Conservation (phyloP, 1,139 yeast species). For the Hemisphaericaspora lyxosophila region DNA sequence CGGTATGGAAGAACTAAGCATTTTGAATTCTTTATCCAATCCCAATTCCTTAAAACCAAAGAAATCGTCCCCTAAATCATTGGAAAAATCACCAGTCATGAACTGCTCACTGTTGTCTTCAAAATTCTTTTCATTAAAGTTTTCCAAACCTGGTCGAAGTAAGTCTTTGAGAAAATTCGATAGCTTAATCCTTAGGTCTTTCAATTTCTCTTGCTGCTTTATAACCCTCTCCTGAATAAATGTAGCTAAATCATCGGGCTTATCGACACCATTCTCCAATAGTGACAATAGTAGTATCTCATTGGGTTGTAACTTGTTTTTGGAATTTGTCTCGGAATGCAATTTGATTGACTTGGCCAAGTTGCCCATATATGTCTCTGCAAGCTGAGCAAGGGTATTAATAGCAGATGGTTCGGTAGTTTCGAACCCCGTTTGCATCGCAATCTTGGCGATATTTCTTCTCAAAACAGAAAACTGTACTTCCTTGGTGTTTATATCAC, state of each 20-base stretch:
- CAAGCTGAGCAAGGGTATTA: constrained; percentile 77
- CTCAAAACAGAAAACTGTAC: constrained; percentile 67
- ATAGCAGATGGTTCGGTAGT: constrained; percentile 76
- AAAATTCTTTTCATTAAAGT: constrained; percentile 73
- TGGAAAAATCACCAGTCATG: constrained; percentile 90
- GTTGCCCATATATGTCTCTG: constrained; percentile 76
- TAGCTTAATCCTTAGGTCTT: constrained; percentile 65
- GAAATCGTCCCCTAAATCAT: constrained; percentile 91
- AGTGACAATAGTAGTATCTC: constrained; percentile 63
- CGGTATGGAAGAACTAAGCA: constrained; percentile 84
- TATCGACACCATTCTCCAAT: constrained; percentile 80
- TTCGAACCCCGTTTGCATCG: constrained; percentile 95
- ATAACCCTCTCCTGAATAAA: constrained; percentile 73
- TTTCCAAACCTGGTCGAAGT: constrained; percentile 79
- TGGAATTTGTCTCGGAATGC: constrained; percentile 66
- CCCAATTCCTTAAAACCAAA: constrained; percentile 96
- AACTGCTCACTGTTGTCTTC: constrained; percentile 92
- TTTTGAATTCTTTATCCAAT: constrained; percentile 87
- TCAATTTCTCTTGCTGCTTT: constrained; percentile 67
- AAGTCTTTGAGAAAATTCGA: constrained; percentile 77
- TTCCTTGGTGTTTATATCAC: constrained; percentile 55
- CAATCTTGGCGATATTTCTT: constrained; percentile 71
- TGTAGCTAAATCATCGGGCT: constrained; percentile 72
- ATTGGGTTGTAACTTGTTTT: constrained; percentile 40
- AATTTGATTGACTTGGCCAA: constrained; percentile 68